Evolutionary conservation across 2,329 filamentous ascomycete species (phyloP), one percentile per base, ranked within the genome.

Genomic region (Hymenoscyphus salicellus): DNA sequence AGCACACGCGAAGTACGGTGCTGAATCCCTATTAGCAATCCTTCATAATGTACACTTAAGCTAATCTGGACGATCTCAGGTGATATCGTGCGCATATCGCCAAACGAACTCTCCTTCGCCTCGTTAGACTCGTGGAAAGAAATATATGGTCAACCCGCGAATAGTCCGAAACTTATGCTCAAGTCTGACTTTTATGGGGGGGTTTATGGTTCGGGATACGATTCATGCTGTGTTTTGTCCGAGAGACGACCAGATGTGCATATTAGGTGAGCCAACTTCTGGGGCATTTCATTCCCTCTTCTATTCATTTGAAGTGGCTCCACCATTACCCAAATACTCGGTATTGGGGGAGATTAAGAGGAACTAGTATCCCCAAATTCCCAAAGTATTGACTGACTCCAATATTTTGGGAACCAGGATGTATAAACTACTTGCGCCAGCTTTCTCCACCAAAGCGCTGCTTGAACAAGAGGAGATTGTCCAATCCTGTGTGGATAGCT

Each of bases 101-200:
- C 56, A 20, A 58, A 58, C 8, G 33, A 58, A 28, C 28, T 58
- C n/a, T 32, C 26, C n/a, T 58, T 17, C 32, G 30, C 16, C 10
- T 32, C 28, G 6, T 32, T 32, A 6, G 56, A 28, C 5, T 65
- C 71, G 65, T 55, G 3, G 63, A 67, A 70, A 62, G 68, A 67
- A 7, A 73, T 75, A 36, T 74, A 73, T 60, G 52, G 52, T 14
- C 52, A 55, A 23, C 43, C 43, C 20, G 43, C n/a, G 7, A 49
- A 49, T 23, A 49, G 43, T 23, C 43, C 43, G n/a, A 49, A 49
- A 11, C 20, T 10, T 11, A 23, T 49, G 43, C 43, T 49, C 43
- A 56, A 56, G 3, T 7, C 30, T 5, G 26, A 28, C 14, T 56
- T 28, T 17, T 56, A 56, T 30, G 26, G 20, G 20, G 23, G 28